Evolutionary conservation across 2,329 filamentous ascomycete species (phyloP).

Genomic region (Tolypocladium sp.): DNA sequence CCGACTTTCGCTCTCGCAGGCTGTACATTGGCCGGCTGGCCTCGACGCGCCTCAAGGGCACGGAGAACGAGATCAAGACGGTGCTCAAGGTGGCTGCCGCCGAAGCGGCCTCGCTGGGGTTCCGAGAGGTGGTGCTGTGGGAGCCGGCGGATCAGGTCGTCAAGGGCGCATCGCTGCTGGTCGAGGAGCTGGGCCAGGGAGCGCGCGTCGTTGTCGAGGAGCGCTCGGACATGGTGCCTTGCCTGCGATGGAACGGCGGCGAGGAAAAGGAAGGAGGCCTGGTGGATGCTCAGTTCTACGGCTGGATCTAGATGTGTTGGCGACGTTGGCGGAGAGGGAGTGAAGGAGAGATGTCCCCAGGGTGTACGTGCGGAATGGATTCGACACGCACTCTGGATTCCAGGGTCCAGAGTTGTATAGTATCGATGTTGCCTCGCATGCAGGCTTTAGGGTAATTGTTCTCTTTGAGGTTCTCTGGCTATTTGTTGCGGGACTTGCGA

Average conservation of each 20-base stretch:
- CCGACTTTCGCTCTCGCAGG: constrained; percentile 17
- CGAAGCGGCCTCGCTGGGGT: constrained; percentile 20
- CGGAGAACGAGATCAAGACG: constrained; percentile 13
- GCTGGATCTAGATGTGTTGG: constrained; percentile 5
- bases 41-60: constrained; percentile 9
- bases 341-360: neutral
- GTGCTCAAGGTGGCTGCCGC: constrained; percentile 22
- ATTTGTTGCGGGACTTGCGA: too few species aligned
- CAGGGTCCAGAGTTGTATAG: neutral
- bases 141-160: constrained; percentile 22
- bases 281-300: constrained; percentile 22
- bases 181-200: constrained; percentile 26
- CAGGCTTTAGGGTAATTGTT: neutral
- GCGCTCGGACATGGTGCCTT: constrained; percentile 21
- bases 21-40: constrained; percentile 10
- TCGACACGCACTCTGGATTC: neutral
- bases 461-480: neutral
- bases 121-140: constrained; percentile 25
- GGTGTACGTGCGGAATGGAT: neutral
- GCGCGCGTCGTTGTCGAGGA: constrained; percentile 19
- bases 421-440: neutral
- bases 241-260: constrained; percentile 25
- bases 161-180: constrained; percentile 17
- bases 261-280: constrained; percentile 9
- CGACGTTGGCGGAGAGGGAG: neutral